Conservation (phyloP, 2,329 filamentous ascomycete species). For the Chaetomiaceae sp. region DNA sequence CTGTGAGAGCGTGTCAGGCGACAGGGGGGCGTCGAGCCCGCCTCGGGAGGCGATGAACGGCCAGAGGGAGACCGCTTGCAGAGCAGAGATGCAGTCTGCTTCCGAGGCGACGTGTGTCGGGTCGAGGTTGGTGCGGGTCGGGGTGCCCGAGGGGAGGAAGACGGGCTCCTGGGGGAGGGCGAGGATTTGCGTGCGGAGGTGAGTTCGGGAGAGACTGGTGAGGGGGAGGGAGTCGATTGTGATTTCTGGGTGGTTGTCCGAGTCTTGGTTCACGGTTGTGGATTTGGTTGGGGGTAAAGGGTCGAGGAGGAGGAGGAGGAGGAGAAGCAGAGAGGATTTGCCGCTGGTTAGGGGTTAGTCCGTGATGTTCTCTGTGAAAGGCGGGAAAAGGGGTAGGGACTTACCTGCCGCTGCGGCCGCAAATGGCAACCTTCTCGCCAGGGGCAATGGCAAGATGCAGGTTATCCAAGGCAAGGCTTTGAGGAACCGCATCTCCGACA, state of each 20-base stretch:
- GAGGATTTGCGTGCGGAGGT: constrained; percentile 45
- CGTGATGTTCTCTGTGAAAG: constrained; percentile 19
- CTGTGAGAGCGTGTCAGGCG: constrained; percentile 46
- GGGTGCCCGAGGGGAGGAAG: constrained; percentile 44
- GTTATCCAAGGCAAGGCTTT: constrained; percentile 27
- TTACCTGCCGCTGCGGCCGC: constrained; percentile 41
- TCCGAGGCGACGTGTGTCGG: constrained; percentile 32
- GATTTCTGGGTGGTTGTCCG: constrained; percentile 26
- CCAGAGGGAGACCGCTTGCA: constrained; percentile 35
- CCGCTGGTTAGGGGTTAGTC: constrained; percentile 33
- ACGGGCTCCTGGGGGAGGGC: constrained; percentile 52
- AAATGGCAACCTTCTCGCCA: constrained; percentile 38
- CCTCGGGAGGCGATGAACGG: constrained; percentile 32
- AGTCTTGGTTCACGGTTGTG: neutral
- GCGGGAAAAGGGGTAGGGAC: neutral
- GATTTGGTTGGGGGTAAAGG: constrained; percentile 27
- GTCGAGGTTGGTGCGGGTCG: constrained; percentile 42
- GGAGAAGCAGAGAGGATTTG: constrained; percentile 41
- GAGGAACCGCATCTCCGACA: neutral
- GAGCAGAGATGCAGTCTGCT: constrained; percentile 33
- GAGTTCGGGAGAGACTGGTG: constrained; percentile 35
- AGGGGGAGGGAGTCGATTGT: constrained; percentile 41
- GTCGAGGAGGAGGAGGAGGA: constrained; percentile 40
- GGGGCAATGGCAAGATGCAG: constrained; percentile 30
- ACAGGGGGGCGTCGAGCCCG: constrained; percentile 37